A percentile compares a stretch with the other conserved stretches of the same genome.
phyloP scores from a whole-genome alignment of 2,329 filamentous ascomycete species.

The Xylaria sp. region DNA sequence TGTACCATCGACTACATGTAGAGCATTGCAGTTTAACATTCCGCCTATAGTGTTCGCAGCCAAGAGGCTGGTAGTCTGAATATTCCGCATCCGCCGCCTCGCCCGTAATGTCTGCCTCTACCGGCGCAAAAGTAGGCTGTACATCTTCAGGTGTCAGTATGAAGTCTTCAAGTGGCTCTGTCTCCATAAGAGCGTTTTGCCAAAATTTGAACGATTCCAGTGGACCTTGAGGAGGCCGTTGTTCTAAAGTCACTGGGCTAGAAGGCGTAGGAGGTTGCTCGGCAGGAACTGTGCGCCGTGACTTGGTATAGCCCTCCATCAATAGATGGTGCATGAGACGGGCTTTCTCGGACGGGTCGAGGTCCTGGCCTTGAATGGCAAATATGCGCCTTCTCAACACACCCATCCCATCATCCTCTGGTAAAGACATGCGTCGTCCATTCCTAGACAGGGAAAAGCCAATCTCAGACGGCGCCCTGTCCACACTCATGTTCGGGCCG shows the following conservation, averaged over 20 bases:
- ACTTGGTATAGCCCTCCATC: conserved; percentile 66
- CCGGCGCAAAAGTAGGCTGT: conserved; percentile 66
- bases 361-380: conserved; percentile 64
- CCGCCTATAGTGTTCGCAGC: conserved; percentile 90
- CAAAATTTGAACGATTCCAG: conserved; percentile 62
- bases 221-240: conserved; percentile 47
- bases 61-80: conserved; percentile 56
- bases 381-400: conserved; percentile 68
- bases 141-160: conserved; percentile 63
- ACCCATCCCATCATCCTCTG: conserved; percentile 80
- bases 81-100: conserved; percentile 48
- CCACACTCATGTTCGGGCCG: conserved; percentile 15
- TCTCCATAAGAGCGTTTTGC: conserved; percentile 52
- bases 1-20: conserved; percentile 88
- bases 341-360: conserved; percentile 67
- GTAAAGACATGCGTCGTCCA: conserved; percentile 46
- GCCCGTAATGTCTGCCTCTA: conserved; percentile 45
- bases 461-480: conserved; percentile 8
- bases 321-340: conserved; percentile 71
- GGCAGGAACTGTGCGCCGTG: conserved; percentile 38
- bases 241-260: conserved; percentile 44
- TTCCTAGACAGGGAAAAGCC: conserved; percentile 4
- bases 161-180: conserved; percentile 46
- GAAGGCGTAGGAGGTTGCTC: conserved; percentile 39
- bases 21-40: conserved; percentile 96